These are phyloP conservation scores for Nakazawaea ernobii DNA, from an alignment of 805 yeast species.

Conservation along the genomic window DNA sequence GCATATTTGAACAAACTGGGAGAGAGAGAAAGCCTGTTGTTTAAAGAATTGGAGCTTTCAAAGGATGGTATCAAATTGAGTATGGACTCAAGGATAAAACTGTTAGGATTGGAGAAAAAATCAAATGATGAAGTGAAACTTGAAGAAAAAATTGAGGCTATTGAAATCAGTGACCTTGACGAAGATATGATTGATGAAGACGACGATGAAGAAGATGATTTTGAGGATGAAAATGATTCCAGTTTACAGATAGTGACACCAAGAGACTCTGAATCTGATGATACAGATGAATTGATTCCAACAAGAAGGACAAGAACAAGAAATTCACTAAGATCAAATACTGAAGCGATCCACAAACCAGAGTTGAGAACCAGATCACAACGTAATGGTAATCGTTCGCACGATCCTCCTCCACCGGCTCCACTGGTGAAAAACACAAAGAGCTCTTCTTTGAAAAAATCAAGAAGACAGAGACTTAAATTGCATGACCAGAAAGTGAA, in stretches of 20 bases:
- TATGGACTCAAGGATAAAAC: constrained; percentile 52
- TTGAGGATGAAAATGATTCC: constrained; percentile 10
- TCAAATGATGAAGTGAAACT: constrained; percentile 39
- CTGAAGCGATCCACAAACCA: constrained; percentile 15
- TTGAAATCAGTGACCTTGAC: constrained; percentile 29
- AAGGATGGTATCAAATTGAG: constrained; percentile 49
- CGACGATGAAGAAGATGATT: constrained; percentile 9
- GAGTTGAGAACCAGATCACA: constrained; percentile 11
- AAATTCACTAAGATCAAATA: constrained; percentile 19
- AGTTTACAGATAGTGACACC: constrained; percentile 18
- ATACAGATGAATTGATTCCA: constrained; percentile 2
- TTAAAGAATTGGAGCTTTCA: constrained; percentile 52
- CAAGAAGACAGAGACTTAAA: constrained; percentile 23
- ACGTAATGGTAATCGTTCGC: neutral
- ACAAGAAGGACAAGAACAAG: constrained; percentile 9
- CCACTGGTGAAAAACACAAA: constrained; percentile 16
- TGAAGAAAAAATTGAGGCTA: constrained; percentile 32
- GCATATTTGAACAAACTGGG: constrained; percentile 78
- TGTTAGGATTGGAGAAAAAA: constrained; percentile 37
- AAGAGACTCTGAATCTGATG: constrained; percentile 16
- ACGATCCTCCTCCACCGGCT: neutral
- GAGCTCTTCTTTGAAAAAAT: constrained; percentile 24
- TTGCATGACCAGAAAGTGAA: constrained; percentile 27
- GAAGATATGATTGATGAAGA: constrained; percentile 15
- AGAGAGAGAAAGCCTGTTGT: constrained; percentile 57